These are phyloP conservation scores for Vanrija pseudolonga DNA, from an alignment of 1,284 basidiomycete genomes.

Conservation along the genomic window DNA sequence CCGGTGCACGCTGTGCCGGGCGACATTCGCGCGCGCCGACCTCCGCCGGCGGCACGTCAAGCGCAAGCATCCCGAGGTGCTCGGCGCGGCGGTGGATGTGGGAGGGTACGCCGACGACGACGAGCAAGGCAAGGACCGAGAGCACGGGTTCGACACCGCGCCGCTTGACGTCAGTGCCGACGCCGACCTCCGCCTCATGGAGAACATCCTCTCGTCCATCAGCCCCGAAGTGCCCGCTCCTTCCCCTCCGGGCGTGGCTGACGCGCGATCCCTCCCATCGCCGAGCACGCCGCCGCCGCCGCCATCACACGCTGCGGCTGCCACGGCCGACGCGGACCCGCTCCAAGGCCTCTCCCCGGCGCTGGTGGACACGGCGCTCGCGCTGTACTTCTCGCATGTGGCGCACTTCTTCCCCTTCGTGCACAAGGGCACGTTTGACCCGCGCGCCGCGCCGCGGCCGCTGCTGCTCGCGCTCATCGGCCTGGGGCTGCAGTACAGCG, in stretches of 20 bases:
- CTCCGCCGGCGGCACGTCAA: constrained; percentile 24
- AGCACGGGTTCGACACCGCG: no score
- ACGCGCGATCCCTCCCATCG: no score
- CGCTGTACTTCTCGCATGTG: constrained; percentile 24
- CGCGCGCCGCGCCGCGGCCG: background rate
- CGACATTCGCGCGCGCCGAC: constrained; percentile 24
- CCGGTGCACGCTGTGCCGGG: constrained; percentile 11
- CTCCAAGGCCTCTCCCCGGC: background rate
- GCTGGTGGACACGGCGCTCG: constrained; percentile 9
- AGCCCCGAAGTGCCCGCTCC: no score
- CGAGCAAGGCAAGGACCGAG: no score
- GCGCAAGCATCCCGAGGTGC: constrained; percentile 19
- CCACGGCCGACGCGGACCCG: background rate
- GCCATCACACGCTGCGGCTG: no score
- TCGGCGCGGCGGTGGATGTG: no score
- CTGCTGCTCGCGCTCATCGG: constrained; percentile 16
- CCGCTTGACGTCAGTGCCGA: no score
- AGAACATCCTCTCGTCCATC: no score
- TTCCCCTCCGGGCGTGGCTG: no score
- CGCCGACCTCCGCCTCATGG: no score
- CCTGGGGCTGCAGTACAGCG: constrained; percentile 16
- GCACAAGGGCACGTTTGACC: constrained; percentile 20
- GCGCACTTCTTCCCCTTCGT: constrained; percentile 18
- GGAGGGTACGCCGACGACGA: no score
- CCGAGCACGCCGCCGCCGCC: no score